phyloP scores from a whole-genome alignment of 2,329 filamentous ascomycete species.

The Penicillium sp. region DNA sequence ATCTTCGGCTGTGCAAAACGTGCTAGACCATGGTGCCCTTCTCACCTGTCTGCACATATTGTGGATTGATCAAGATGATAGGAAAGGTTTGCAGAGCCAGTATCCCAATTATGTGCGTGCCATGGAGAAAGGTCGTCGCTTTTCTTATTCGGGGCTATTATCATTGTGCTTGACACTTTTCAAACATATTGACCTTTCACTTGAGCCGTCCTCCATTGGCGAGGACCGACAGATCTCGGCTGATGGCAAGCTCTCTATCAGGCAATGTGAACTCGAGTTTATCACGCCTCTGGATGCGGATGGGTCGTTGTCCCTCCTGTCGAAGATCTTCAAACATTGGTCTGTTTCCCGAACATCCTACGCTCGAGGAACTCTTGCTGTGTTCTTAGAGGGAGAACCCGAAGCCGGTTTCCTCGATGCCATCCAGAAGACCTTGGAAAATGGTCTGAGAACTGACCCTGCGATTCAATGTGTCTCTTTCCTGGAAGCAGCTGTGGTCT shows the following conservation, averaged over 20 bases:
- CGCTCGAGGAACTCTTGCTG: constrained; percentile 59
- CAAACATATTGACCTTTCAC: constrained; percentile 40
- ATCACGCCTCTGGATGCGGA: constrained; percentile 37
- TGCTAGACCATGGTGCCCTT: constrained; percentile 66
- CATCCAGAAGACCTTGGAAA: constrained; percentile 57
- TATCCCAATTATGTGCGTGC: constrained; percentile 51
- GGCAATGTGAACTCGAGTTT: constrained; percentile 34
- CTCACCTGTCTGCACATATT: constrained; percentile 61
- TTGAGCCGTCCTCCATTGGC: constrained; percentile 28
- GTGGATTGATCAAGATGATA: constrained; percentile 56
- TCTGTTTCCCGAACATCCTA: constrained; percentile 51
- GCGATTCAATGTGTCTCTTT: constrained; percentile 55
- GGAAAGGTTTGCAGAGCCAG: constrained; percentile 54
- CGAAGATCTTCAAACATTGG: constrained; percentile 66
- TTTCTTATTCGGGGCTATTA: constrained; percentile 45
- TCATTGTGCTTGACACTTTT: constrained; percentile 45
- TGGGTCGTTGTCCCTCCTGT: constrained; percentile 47
- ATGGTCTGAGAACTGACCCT: constrained; percentile 56
- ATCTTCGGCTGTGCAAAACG: constrained; percentile 55
- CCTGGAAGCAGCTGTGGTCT: constrained; percentile 59
- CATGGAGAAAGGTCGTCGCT: constrained; percentile 50
- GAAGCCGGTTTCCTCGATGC: constrained; percentile 51
- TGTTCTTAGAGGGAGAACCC: constrained; percentile 57
- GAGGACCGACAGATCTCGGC: constrained; percentile 20
- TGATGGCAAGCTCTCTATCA: constrained; percentile 38